phyloP scores from a whole-genome alignment of 2,329 filamentous ascomycete genomes.

The Xylariales sp. region DNA sequence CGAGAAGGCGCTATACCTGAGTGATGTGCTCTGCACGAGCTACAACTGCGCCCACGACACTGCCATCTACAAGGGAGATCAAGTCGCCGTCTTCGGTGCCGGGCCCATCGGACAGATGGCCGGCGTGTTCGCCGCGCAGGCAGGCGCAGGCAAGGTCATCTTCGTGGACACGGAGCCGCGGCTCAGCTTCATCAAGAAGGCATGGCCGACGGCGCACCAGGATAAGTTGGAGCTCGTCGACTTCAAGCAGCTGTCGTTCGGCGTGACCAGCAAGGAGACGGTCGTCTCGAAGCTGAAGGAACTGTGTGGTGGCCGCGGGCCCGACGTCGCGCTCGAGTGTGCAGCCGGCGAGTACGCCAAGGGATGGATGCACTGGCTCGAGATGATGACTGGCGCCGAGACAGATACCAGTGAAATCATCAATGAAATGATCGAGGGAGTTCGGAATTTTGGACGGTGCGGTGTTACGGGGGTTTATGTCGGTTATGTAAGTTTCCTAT shows the following conservation, averaged over 20 bases:
- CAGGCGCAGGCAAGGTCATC: constrained; percentile 72
- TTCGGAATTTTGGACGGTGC: constrained; percentile 65
- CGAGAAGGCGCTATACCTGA: constrained; percentile 78
- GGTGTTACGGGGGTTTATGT: constrained; percentile 72
- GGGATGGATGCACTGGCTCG: constrained; percentile 55
- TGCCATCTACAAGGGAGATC: constrained; percentile 69
- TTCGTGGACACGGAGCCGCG: constrained; percentile 72
- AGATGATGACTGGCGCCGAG: constrained; percentile 62
- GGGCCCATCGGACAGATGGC: constrained; percentile 85
- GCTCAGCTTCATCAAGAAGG: constrained; percentile 62
- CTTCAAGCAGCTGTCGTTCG: constrained; percentile 55
- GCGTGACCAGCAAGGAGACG: constrained; percentile 53
- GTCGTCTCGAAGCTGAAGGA: constrained; percentile 72
- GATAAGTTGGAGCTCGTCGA: constrained; percentile 64
- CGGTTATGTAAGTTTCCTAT: constrained; percentile 51
- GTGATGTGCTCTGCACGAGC: constrained; percentile 73
- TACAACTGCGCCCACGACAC: constrained; percentile 84
- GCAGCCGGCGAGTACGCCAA: constrained; percentile 58
- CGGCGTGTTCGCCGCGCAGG: constrained; percentile 67
- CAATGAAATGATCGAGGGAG: constrained; percentile 75
- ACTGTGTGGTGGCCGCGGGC: constrained; percentile 65
- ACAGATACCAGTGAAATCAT: constrained; percentile 80
- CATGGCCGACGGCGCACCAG: constrained; percentile 44
- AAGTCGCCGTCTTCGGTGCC: constrained; percentile 80
- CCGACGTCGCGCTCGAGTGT: constrained; percentile 61